phyloP scores from a whole-genome alignment of 768 basidiomycete genomes.

The Neoboletus magnificus region DNA sequence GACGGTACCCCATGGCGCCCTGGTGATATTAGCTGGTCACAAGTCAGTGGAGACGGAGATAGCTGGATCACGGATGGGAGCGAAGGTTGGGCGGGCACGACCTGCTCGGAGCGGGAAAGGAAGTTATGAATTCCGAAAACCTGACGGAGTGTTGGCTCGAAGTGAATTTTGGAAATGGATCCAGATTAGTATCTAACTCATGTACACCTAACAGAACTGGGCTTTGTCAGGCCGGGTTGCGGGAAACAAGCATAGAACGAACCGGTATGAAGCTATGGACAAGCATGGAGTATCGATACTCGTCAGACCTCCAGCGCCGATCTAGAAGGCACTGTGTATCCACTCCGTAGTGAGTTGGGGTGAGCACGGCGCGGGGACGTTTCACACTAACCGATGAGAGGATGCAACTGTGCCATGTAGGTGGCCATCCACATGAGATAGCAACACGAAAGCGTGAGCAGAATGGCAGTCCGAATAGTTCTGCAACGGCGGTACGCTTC shows the following conservation, averaged over 20 bases:
- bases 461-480: constrained; percentile 73
- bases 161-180: constrained; percentile 1
- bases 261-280: constrained; percentile 22
- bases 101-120: background rate
- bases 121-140: background rate
- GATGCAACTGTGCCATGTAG: constrained; percentile 93
- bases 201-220: constrained; percentile 23
- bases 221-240: background rate
- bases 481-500: constrained; percentile 39
- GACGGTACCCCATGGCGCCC: constrained; percentile 1
- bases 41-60: constrained; percentile 1
- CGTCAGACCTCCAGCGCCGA: constrained; percentile 18
- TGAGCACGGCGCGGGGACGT: background rate
- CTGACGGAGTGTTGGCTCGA: background rate
- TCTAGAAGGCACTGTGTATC: constrained; percentile 16
- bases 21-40: constrained; percentile 16
- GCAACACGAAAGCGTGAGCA: constrained; percentile 77
- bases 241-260: constrained; percentile 1
- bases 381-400: constrained; percentile 72
- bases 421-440: constrained; percentile 98
- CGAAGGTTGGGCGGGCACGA: background rate
- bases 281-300: background rate
- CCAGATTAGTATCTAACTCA: constrained; percentile 23
- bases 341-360: background rate
- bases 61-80: constrained; percentile 7